Conservation (phyloP, 225 moss, liverwort and hornwort species). For the Lunularia cruciata region DNA sequence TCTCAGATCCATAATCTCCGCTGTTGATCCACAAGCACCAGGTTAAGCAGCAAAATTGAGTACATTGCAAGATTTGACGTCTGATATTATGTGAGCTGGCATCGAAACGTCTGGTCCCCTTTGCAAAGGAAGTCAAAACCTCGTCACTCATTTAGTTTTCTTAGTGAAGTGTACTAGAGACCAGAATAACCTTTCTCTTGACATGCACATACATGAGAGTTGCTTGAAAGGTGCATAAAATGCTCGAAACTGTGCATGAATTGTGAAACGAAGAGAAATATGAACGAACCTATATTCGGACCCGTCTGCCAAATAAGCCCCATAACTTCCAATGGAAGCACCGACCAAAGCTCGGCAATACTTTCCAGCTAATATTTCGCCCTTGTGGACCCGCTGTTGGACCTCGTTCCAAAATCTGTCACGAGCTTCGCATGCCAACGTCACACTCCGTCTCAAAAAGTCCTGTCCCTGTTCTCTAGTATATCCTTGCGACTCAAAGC, state of each 20-base stretch:
- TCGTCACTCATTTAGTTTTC: no score
- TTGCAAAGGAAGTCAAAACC: no score
- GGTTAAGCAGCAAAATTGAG: no score
- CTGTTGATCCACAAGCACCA: constrained; percentile 35
- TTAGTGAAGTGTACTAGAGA: no score
- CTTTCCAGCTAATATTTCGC: constrained; percentile 50
- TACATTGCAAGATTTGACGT: no score
- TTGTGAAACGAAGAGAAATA: background rate
- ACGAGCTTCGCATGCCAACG: constrained; percentile 71
- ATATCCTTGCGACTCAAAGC: constrained; percentile 72
- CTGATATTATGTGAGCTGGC: no score
- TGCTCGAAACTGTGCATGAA: no score
- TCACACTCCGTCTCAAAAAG: constrained; percentile 67
- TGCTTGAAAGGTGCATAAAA: background rate
- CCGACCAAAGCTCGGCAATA: constrained; percentile 76
- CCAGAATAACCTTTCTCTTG: no score
- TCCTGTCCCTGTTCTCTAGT: constrained; percentile 60
- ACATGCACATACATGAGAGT: no score
- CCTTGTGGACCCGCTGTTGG: constrained; percentile 45
- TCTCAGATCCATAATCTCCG: constrained; percentile 81
- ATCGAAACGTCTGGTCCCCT: no score
- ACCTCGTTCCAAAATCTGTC: constrained; percentile 76
- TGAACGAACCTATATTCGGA: constrained; percentile 79
- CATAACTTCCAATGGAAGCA: constrained; percentile 95
- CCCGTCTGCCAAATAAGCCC: constrained; percentile 95